Percentiles rank a stretch among this genome's conserved stretches.
Evolutionary conservation across 148 eudicot genomes (phyloP).

Genomic region (Chenopodium suecicum): DNA sequence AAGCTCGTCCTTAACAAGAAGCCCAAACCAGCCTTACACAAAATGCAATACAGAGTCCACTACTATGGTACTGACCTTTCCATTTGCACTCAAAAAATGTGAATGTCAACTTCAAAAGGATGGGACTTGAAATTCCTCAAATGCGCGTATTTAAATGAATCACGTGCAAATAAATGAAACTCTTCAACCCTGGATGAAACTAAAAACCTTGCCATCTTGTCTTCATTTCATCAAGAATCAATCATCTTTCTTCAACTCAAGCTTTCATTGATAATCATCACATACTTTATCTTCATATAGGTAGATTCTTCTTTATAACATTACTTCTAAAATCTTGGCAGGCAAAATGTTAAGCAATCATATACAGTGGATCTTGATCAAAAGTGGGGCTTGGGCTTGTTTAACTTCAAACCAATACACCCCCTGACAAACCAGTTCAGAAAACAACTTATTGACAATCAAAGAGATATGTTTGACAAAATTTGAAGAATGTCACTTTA

Average conservation of each 20-base stretch:
- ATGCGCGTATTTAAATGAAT: constrained; percentile 38
- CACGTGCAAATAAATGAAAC: constrained; percentile 48
- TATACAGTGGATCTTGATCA: constrained; percentile 64
- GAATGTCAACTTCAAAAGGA: constrained; percentile 61
- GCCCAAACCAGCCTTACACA: constrained; percentile 28
- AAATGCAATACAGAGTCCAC: constrained; percentile 35
- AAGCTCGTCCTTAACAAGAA: constrained; percentile 33
- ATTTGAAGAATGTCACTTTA: constrained; percentile 14
- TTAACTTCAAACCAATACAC: constrained; percentile 81
- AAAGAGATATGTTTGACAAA: constrained; percentile 20
- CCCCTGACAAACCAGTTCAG: constrained; percentile 90
- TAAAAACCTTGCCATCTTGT: constrained; percentile 45
- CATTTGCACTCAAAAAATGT: constrained; percentile 48
- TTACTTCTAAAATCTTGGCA: constrained; percentile 53
- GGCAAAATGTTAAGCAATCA: constrained; percentile 52
- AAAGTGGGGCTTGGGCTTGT: constrained; percentile 88
- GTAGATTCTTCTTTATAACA: constrained; percentile 54
- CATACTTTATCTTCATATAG: constrained; percentile 47
- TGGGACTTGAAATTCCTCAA: constrained; percentile 41
- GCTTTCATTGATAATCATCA: constrained; percentile 52
- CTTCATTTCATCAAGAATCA: constrained; percentile 54
- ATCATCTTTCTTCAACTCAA: constrained; percentile 49
- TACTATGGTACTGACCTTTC: constrained; percentile 57
- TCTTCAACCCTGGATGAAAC: constrained; percentile 51
- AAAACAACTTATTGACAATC: constrained; percentile 46